Conservation (phyloP, 176 grass and related monocot species). For the Juncus effusus region DNA sequence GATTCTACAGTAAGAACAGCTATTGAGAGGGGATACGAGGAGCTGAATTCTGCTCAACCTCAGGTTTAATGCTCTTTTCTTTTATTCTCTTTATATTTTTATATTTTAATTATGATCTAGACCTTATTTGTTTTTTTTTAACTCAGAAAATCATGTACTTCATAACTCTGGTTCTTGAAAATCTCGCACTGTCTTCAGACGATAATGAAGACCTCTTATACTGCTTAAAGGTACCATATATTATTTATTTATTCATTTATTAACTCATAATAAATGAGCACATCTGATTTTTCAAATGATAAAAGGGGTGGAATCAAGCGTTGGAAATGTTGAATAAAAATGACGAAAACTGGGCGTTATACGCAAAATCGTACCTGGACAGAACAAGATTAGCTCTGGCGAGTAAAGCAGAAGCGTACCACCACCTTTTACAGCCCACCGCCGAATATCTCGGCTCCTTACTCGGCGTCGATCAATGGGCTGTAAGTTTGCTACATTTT, state of each 20-base stretch:
- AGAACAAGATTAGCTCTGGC: slow-evolving; percentile 87
- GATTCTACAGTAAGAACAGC: slow-evolving; percentile 92
- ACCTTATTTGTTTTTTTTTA: slow-evolving; percentile 17
- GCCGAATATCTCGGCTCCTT: slow-evolving; percentile 95
- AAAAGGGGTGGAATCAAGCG: slow-evolving; percentile 87
- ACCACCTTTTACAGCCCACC: slow-evolving; percentile 77
- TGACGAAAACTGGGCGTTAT: slow-evolving; percentile 77
- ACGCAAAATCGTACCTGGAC: slow-evolving; percentile 93
- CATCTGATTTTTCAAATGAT: slow-evolving; percentile 12
- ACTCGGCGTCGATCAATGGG: slow-evolving; percentile 67
- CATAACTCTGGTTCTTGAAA: slow-evolving; percentile 90
- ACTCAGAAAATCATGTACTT: slow-evolving; percentile 97
- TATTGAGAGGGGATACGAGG: slow-evolving; percentile 83
- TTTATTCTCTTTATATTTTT: slow-evolving; percentile 2
- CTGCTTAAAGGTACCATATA: slow-evolving; percentile 72
- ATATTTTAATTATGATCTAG: slow-evolving; percentile 25
- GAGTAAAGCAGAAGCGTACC: slow-evolving; percentile 82
- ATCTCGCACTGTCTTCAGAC: slow-evolving; percentile 83
- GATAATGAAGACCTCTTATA: slow-evolving; percentile 94
- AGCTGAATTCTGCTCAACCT: slow-evolving; percentile 62
- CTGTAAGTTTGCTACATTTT: slow-evolving; percentile 42
- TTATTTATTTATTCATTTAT: slow-evolving; percentile 20
- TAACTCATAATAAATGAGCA: slow-evolving; percentile 9
- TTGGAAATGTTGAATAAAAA: slow-evolving; percentile 72
- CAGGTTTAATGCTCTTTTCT: slow-evolving; percentile 47